Percentiles rank a stretch among this genome's conserved stretches.
Conservation (phyloP, 108 stramenopile genomes). For the Pseudonitzschia multistriata region DNA sequence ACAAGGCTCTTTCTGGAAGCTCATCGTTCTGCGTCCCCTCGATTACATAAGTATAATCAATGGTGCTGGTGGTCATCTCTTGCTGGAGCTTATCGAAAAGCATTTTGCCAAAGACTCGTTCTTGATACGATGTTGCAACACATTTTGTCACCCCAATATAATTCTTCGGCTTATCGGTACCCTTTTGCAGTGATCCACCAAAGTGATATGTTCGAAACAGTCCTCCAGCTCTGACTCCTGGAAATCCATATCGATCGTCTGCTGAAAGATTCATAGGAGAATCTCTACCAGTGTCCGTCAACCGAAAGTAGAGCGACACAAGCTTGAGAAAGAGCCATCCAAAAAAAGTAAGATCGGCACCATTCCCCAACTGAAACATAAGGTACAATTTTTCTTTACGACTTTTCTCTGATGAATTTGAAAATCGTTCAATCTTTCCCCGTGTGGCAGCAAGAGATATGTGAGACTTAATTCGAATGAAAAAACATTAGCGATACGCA, state of each 20-base stretch:
- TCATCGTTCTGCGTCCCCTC: conserved; percentile 45
- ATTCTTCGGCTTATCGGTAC: conserved; percentile 44
- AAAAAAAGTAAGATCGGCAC: conserved; percentile 24
- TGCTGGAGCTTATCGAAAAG: conserved; percentile 16
- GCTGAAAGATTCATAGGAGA: conserved; percentile 31
- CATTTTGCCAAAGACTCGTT: conserved; percentile 11
- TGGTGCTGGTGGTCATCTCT: conserved; percentile 5
- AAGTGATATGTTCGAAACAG: conserved; percentile 45
- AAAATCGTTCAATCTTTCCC: conserved; percentile 43
- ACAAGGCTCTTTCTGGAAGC: conserved; percentile 47
- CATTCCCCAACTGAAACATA: conserved; percentile 51
- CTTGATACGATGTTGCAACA: conserved; percentile 1
- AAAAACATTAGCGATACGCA: not conserved
- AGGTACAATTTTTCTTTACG: conserved; percentile 49
- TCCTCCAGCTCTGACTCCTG: conserved; percentile 35
- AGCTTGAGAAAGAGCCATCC: conserved; percentile 33
- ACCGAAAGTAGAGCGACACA: conserved; percentile 21
- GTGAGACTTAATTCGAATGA: not conserved
- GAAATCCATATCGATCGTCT: conserved; percentile 34
- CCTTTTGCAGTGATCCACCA: conserved; percentile 41
- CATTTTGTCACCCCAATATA: conserved; percentile 43
- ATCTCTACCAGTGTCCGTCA: conserved; percentile 22
- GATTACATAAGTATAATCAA: conserved; percentile 48
- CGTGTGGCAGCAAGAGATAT: not conserved
- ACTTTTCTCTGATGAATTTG: conserved; percentile 21